These are phyloP conservation scores for Auriscalpium microsporum DNA, from an alignment of 768 basidiomycete species.

Conservation along the genomic window DNA sequence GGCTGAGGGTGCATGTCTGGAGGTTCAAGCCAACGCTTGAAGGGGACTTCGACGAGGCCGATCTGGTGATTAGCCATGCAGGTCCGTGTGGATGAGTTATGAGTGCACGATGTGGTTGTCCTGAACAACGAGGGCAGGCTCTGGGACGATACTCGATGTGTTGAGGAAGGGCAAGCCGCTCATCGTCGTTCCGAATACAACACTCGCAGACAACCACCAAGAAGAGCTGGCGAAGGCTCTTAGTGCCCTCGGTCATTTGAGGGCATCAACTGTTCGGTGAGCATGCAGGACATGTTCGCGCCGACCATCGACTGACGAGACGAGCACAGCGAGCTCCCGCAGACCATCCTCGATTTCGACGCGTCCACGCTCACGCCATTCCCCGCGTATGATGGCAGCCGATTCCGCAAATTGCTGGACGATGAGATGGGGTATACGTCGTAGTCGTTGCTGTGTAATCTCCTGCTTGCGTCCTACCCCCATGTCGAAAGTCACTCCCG, in stretches of 20 bases:
- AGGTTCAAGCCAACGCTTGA: conserved; percentile 68
- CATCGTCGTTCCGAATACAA: conserved; percentile 84
- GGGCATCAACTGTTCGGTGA: conserved; percentile 49
- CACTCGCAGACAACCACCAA: conserved; percentile 90
- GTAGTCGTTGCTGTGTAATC: background rate
- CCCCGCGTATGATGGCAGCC: conserved; percentile 58
- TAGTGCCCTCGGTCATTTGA: conserved; percentile 47
- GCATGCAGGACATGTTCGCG: conserved; percentile 18
- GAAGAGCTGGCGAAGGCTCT: conserved; percentile 75
- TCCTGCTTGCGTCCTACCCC: conserved; percentile 3
- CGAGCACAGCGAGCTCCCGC: conserved; percentile 40
- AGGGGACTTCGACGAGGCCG: conserved; percentile 53
- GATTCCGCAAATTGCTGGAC: conserved; percentile 61
- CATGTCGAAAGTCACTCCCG: conserved; percentile 9
- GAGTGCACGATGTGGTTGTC: background rate
- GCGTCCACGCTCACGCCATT: conserved; percentile 42
- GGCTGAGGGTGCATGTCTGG: conserved; percentile 56
- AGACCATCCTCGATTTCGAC: conserved; percentile 44
- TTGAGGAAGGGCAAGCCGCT: conserved; percentile 66
- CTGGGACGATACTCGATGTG: conserved; percentile 90
- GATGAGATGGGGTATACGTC: conserved; percentile 60
- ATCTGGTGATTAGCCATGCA: conserved; percentile 88
- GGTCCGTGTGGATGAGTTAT: conserved; percentile 42
- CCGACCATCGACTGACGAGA: background rate
- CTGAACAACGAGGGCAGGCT: conserved; percentile 41